Conservation (phyloP, 2,329 filamentous ascomycete genomes). For the Stagonosporopsis tanaceti region DNA sequence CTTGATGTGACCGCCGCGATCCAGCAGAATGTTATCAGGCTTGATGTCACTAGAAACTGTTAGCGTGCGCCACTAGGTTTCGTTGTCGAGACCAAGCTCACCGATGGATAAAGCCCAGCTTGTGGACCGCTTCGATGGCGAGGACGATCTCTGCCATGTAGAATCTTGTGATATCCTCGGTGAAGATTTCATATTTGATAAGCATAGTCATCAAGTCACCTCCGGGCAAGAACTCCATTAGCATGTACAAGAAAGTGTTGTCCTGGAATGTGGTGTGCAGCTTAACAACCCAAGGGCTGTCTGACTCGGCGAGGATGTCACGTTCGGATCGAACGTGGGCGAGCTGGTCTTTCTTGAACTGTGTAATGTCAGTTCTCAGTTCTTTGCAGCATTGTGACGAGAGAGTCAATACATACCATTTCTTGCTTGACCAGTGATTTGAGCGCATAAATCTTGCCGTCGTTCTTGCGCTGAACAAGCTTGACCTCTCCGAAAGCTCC, state of each 20-base stretch:
- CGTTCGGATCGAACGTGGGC: slow-evolving; percentile 97
- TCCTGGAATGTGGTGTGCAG: slow-evolving; percentile 99
- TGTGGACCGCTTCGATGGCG: slow-evolving; percentile 98
- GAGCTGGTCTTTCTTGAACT: slow-evolving; percentile 97
- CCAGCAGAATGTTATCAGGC: slow-evolving; percentile 96
- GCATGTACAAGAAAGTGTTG: slow-evolving; percentile 93
- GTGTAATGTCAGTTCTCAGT: slow-evolving; percentile 28
- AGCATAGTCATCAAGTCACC: slow-evolving; percentile 99
- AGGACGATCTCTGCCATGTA: slow-evolving; percentile 99
- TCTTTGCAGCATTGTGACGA: background rate
- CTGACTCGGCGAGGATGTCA: slow-evolving; percentile 98
- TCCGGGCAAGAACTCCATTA: slow-evolving; percentile 99
- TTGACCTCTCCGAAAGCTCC: slow-evolving; percentile 98
- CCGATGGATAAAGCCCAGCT: slow-evolving; percentile 98
- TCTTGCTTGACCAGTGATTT: slow-evolving; percentile 98
- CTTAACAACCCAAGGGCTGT: slow-evolving; percentile 99
- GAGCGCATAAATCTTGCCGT: slow-evolving; percentile 96
- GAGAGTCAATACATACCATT: slow-evolving; percentile 65
- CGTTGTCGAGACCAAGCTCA: slow-evolving; percentile 55
- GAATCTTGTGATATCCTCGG: slow-evolving; percentile 96
- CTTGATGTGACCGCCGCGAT: slow-evolving; percentile 96
- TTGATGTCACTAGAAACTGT: slow-evolving; percentile 83
- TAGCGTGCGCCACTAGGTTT: slow-evolving; percentile 19
- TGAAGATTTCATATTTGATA: slow-evolving; percentile 99
- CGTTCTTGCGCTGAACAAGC: slow-evolving; percentile 93